Base-by-base conservation (phyloP, 352 stramenopile genomes). In the Phytophthora constricta region DNA sequence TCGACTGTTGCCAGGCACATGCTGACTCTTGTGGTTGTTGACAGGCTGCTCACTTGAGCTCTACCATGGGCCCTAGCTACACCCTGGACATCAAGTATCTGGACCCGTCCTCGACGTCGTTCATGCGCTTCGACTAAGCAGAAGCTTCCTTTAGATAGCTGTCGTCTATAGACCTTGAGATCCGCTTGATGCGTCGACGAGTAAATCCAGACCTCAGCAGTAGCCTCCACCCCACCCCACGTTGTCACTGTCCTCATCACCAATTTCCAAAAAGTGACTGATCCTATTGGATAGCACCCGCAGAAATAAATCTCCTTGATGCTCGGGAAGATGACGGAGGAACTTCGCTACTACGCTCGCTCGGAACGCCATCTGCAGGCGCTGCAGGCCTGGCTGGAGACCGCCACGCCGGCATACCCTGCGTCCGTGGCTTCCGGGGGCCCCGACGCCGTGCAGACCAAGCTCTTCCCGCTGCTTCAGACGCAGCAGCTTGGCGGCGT, bases 41-140 rank as follows among this genome's bases (percentile, higher is more conserved):
- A 19, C n/a, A 89, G 80, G 85, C 83, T 43, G 86, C 80, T 54
- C 88, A 96, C 72, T 42, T 96, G 74, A 96, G 88, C 80, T 92
- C 84, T 46, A 91, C 88, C 31, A 96, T 96, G 88, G 88, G 88
- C n/a, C 65, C 77, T 13, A 87, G 88, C 47, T 82, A 92, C 62
- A 72, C 77, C 50, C 79, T 96, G 59, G 88, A 96, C 63, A 80
- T 86, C 63, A 94, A 94, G 78, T 91, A 89, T 65, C 68, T 96
- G 68, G 88, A 96, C 65, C 88, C 88, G 49, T 75, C 83, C 27
- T 96, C 86, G 56, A 78, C 88, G 63, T 86, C 75, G 54, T 96
- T 96, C 73, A 93, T 96, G 84, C 86, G 86, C 67, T 94, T 95
- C 68, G 84, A 94, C 58, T 91, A 86, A 71, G 59, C 43, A 50